Percentiles rank a stretch among this genome's conserved stretches.
Evolutionary conservation across 805 yeast species (phyloP).

Genomic region (Kodamaea leandrae): DNA sequence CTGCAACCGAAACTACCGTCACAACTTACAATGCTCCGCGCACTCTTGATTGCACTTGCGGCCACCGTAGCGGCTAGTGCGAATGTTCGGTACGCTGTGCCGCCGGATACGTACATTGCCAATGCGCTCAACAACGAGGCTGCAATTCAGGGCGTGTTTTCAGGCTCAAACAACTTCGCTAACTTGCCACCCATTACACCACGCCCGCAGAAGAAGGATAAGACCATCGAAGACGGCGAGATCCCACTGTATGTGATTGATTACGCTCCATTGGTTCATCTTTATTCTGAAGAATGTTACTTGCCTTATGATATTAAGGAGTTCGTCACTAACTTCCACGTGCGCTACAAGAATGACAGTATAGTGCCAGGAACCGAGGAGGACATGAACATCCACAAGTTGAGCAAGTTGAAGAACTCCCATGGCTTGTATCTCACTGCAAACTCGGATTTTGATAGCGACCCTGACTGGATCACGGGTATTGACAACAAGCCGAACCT

Average conservation of each 20-base stretch:
- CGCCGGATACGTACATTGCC: conserved; percentile 21
- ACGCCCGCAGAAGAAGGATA: conserved; percentile 30
- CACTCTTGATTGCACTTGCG: not conserved
- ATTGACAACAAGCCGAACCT: conserved; percentile 61
- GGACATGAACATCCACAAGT: conserved; percentile 29
- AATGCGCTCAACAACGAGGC: conserved; percentile 2
- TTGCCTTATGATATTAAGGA: conserved; percentile 77
- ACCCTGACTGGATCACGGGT: conserved; percentile 88
- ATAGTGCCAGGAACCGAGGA: conserved; percentile 31
- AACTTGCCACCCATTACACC: conserved; percentile 38
- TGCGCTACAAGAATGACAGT: conserved; percentile 52
- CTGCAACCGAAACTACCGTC: not conserved
- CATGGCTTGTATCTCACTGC: conserved; percentile 59
- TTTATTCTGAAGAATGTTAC: conserved; percentile 86
- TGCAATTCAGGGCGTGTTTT: not conserved
- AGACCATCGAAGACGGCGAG: conserved; percentile 48
- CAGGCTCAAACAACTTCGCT: conserved; percentile 17
- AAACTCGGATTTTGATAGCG: conserved; percentile 61
- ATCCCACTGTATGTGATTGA: conserved; percentile 64
- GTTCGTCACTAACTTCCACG: conserved; percentile 64
- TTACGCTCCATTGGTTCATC: conserved; percentile 73
- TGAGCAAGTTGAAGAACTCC: conserved; percentile 30
- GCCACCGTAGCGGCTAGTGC: not conserved
- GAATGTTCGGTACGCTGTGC: conserved; percentile 8
- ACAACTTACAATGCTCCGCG: conserved; percentile 1